Base-by-base conservation (phyloP, 2,329 filamentous ascomycete genomes). In the Dryadomyces quercivorus region DNA sequence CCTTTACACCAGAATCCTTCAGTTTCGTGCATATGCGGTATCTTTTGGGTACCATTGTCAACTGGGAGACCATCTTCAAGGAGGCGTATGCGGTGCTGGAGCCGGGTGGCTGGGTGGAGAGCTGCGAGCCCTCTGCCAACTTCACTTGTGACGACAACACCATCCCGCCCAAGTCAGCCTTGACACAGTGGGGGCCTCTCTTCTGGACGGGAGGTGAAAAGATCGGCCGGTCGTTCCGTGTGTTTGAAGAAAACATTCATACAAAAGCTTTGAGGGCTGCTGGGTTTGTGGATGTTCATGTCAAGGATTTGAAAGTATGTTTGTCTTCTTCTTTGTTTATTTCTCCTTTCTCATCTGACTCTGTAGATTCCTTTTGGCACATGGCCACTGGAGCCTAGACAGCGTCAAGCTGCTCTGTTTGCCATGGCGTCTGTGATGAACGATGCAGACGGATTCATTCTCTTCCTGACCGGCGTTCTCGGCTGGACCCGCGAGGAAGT, bases 281-380 rank as follows among this genome's bases (percentile, higher is more conserved):
- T 1, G 81, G 81, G 0, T 83, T 81, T 55, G 70, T 75, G 2
- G 76, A 83, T 54, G 72, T 84, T 12, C 67, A 76, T 49, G 73
- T 78, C 58, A 69, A 71, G 38, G 62, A 75, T 15, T 71, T 70
- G 59, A 80, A 78, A 50, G 49, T 31, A 5, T 31, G 26, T 31
- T 31, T 31, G 4, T 31, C 26, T 8, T 31, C 26, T 31, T 31
- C 26, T 31, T 31, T 31, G 4, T 31, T 8, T 31, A 31, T 31
- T 31, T 8, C 26, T 31, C 26, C 26, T 31, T 31, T 31, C 26
- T 8, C 26, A 31, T 31, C 26, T 31, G 4, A 31, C 26, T 31
- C 26, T 31, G 26, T 8, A 31, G 26, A 31, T 31, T 18, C 63
- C 65, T 0, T 56, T 66, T 3, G 67, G 67, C 0, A 48, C 57